Conservation (phyloP, 1,139 yeast genomes). For the Arxiozyma slooffiae region DNA sequence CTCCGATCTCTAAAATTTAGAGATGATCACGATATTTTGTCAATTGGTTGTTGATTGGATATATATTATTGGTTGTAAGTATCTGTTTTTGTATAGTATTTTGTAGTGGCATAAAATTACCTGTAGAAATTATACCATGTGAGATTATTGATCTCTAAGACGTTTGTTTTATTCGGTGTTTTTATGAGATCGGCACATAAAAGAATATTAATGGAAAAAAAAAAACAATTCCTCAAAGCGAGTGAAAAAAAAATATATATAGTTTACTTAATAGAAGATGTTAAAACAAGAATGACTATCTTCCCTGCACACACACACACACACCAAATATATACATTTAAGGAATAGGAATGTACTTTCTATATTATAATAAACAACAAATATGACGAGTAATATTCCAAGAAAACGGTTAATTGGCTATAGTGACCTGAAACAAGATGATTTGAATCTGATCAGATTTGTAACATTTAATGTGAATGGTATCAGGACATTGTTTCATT, state of each 20-base stretch:
- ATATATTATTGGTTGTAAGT: no score
- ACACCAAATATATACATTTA: no score
- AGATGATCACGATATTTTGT: slow-evolving; percentile 23
- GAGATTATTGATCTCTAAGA: not conserved
- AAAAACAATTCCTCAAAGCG: not conserved
- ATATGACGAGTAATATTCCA: not conserved
- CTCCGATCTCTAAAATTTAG: slow-evolving; percentile 24
- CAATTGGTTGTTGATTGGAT: slow-evolving; percentile 32
- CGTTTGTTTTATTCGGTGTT: no score
- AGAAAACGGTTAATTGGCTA: not conserved
- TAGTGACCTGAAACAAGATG: not conserved
- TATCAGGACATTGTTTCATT: slow-evolving; percentile 63
- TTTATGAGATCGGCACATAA: no score
- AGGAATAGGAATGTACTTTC: no score
- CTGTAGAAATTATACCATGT: not conserved
- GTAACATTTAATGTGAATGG: slow-evolving; percentile 85
- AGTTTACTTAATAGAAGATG: not conserved
- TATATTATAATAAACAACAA: not conserved
- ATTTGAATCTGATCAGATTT: slow-evolving; percentile 31
- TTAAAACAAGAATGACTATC: not conserved
- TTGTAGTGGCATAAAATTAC: not conserved
- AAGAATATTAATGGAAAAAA: no score
- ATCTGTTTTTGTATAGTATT: not conserved
- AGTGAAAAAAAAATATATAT: no score
- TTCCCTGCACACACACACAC: not conserved